Conservation (phyloP, 306 rosid species). For the Quercus suber region DNA sequence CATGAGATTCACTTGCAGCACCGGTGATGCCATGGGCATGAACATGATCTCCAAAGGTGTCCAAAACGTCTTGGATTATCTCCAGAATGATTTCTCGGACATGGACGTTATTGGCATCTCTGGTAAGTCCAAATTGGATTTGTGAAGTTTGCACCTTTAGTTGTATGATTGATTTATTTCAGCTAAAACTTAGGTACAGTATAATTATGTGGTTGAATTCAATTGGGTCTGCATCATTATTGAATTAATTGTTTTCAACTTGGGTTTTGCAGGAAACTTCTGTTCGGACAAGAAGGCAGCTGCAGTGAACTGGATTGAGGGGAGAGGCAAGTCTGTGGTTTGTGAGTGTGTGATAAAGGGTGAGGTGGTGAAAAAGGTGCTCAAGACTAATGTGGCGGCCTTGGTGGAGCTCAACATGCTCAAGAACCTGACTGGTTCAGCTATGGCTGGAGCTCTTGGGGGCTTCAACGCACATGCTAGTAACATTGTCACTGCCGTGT, state of each 20-base stretch:
- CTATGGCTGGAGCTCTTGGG: conserved; percentile 91
- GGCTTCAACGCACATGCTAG: conserved; percentile 97
- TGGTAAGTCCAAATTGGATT: conserved; percentile 33
- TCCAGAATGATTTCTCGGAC: conserved; percentile 70
- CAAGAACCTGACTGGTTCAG: conserved; percentile 86
- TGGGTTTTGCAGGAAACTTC: conserved; percentile 47
- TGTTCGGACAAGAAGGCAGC: conserved; percentile 95
- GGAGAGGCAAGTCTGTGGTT: conserved; percentile 85
- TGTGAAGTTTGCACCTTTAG: not conserved
- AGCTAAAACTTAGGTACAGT: too few relatives aligned
- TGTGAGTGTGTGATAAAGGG: conserved; percentile 78
- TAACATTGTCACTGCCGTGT: conserved; percentile 77
- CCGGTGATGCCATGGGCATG: conserved; percentile 99
- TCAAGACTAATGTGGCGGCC: conserved; percentile 73
- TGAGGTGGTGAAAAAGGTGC: conserved; percentile 72
- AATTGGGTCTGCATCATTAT: too few relatives aligned
- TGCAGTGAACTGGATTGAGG: conserved; percentile 92
- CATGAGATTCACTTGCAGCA: conserved; percentile 70
- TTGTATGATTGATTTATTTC: too few relatives aligned
- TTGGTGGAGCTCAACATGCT: conserved; percentile 92
- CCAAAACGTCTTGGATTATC: conserved; percentile 69
- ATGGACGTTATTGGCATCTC: conserved; percentile 95
- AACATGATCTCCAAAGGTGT: conserved; percentile 97
- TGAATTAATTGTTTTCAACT: not conserved
- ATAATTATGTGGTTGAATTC: too few relatives aligned